Evolutionary conservation across 805 yeast species (phyloP).

Genomic region (Saccharomycopsis olivae): DNA sequence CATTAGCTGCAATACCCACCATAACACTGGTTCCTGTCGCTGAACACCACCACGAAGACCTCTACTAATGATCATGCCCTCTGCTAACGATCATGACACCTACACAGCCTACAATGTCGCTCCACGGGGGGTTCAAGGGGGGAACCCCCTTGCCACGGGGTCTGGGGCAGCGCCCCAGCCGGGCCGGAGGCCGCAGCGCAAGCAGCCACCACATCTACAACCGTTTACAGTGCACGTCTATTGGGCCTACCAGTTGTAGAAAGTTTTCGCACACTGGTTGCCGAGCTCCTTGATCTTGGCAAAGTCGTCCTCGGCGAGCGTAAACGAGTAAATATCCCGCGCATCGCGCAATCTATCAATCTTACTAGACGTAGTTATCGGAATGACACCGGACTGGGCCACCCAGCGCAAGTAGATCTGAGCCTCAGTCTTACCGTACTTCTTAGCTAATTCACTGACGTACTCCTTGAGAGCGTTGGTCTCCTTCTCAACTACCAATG

Average conservation of each 20-base stretch:
- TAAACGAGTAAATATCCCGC: constrained; percentile 44
- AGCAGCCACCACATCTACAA: no score
- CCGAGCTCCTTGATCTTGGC: constrained; percentile 34
- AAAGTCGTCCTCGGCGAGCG: constrained; percentile 42
- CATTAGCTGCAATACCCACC: no score
- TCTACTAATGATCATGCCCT: no score
- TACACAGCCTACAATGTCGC: no score
- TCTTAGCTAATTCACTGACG: constrained; percentile 36
- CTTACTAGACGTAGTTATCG: constrained; percentile 64
- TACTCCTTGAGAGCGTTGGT: constrained; percentile 34
- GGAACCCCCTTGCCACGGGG: no score
- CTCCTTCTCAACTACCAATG: constrained; percentile 38
- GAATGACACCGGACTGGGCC: constrained; percentile 50
- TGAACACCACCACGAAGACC: no score
- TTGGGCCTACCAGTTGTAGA: constrained; percentile 9
- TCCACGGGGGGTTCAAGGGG: no score
- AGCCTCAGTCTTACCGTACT: constrained; percentile 51
- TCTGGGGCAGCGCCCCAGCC: no score
- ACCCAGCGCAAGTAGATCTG: constrained; percentile 65
- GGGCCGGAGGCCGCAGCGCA: no score
- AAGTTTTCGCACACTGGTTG: not conserved
- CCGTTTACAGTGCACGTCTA: no score
- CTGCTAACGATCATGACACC: no score
- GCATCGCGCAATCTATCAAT: constrained; percentile 46
- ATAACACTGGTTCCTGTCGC: no score